phyloP scores from a whole-genome alignment of 495 filamentous ascomycete species.

The Trichoderma gamsii region DNA sequence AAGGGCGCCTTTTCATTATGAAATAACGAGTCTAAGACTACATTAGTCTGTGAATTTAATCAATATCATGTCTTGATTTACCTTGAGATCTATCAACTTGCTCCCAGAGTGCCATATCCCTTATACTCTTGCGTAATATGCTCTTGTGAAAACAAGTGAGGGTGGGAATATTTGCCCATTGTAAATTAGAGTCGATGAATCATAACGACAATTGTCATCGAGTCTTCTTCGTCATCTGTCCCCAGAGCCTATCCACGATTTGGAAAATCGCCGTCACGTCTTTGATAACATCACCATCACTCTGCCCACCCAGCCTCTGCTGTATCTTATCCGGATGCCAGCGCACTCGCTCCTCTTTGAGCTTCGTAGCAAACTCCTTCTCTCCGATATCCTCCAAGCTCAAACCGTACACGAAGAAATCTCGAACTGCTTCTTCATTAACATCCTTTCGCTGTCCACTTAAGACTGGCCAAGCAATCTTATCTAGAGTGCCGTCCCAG shows the following conservation, averaged over 20 bases:
- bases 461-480: slow-evolving; percentile 75
- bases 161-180: too few relatives aligned
- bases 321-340: slow-evolving; percentile 99
- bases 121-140: too few relatives aligned
- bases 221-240: slow-evolving; percentile 42
- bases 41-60: neutral
- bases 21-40: slow-evolving; percentile 1
- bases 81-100: neutral
- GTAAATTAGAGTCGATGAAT: neutral
- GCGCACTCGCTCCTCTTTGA: slow-evolving; percentile 81
- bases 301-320: slow-evolving; percentile 69
- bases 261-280: slow-evolving; percentile 87
- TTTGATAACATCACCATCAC: slow-evolving; percentile 62
- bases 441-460: slow-evolving; percentile 45
- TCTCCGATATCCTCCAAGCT: slow-evolving; percentile 29
- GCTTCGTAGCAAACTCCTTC: slow-evolving; percentile 50
- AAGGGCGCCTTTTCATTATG: neutral
- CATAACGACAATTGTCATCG: neutral
- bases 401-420: slow-evolving; percentile 40
- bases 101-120: too few relatives aligned
- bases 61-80: neutral
- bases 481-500: slow-evolving; percentile 38
- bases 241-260: slow-evolving; percentile 79
- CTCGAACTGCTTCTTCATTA: slow-evolving; percentile 27
- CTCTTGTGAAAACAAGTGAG: too few relatives aligned